A percentile compares a stretch with the other conserved stretches of the same genome.
Evolutionary conservation across 768 basidiomycete species (phyloP).

Genomic region (Phylloporus arenicola): DNA sequence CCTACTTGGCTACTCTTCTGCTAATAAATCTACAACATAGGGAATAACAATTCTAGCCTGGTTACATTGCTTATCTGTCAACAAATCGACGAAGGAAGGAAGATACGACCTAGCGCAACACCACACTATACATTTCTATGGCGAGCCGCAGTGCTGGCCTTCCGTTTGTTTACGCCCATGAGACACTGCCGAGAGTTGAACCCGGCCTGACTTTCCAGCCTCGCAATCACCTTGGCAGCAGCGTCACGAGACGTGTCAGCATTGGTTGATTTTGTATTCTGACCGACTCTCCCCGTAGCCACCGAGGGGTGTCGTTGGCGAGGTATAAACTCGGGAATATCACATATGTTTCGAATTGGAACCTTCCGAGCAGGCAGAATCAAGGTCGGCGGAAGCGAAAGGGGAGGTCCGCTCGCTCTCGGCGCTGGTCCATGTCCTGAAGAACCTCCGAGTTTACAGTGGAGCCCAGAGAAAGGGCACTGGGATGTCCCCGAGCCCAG

Average conservation of each 20-base stretch:
- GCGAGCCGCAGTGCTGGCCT: not conserved
- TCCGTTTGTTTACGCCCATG: conserved; percentile 2
- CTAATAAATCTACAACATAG: not conserved
- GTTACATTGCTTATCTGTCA: not conserved
- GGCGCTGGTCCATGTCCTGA: not conserved
- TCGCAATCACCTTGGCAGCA: conserved; percentile 18
- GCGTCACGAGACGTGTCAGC: conserved; percentile 10
- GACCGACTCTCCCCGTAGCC: not conserved
- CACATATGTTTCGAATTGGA: conserved; percentile 7
- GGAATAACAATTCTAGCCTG: conserved; percentile 8
- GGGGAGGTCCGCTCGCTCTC: not conserved
- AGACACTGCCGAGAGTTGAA: conserved; percentile 4
- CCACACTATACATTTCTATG: conserved; percentile 6
- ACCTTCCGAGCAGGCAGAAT: conserved; percentile 1
- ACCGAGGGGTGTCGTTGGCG: conserved; percentile 9
- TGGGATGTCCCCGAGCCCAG: conserved; percentile 15
- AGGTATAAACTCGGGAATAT: conserved; percentile 26
- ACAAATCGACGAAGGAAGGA: conserved; percentile 19
- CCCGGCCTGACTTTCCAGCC: conserved; percentile 18
- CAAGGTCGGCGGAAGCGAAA: not conserved
- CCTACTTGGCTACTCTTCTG: not conserved
- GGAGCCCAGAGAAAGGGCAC: conserved; percentile 24
- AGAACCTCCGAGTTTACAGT: conserved; percentile 13
- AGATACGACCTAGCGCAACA: not conserved
- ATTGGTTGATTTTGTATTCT: not conserved